Percentiles rank a stretch among this genome's conserved stretches.
phyloP scores from a whole-genome alignment of 2,329 filamentous ascomycete species.

The Fusarium siculi region DNA sequence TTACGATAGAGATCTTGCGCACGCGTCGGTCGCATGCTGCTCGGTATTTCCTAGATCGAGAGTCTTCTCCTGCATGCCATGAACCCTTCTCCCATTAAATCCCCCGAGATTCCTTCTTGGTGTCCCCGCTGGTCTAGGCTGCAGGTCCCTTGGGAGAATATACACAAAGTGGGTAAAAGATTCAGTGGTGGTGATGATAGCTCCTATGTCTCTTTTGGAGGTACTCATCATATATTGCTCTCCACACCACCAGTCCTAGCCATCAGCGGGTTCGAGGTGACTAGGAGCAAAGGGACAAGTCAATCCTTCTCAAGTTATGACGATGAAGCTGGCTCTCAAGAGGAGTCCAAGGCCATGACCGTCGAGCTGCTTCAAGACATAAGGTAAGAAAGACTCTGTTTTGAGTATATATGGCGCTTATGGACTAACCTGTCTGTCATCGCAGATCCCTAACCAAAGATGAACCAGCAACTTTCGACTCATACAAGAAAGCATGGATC shows the following conservation, averaged over 20 bases:
- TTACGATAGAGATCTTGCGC: background rate
- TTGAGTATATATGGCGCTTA: fast-evolving
- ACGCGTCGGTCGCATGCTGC: background rate
- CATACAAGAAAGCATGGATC: fast-evolving
- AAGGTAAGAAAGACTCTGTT: background rate
- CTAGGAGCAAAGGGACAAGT: background rate
- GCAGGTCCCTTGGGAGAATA: fast-evolving
- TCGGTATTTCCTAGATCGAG: background rate
- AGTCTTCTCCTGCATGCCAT: background rate
- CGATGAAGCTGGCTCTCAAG: background rate
- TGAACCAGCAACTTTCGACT: fast-evolving
- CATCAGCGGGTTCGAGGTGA: background rate
- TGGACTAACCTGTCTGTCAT: fast-evolving
- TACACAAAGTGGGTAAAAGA: background rate
- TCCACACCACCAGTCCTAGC: background rate
- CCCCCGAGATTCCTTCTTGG: background rate
- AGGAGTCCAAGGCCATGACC: background rate
- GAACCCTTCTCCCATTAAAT: background rate
- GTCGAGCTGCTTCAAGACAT: background rate
- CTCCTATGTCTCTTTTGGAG: background rate
- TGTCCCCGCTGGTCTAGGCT: background rate
- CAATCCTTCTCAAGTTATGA: background rate
- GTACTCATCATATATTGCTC: background rate
- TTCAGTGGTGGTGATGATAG: background rate
- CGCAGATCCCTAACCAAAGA: background rate